Evolutionary conservation across 179 eudicot genomes (phyloP).

Genomic region (Nepenthes alata): DNA sequence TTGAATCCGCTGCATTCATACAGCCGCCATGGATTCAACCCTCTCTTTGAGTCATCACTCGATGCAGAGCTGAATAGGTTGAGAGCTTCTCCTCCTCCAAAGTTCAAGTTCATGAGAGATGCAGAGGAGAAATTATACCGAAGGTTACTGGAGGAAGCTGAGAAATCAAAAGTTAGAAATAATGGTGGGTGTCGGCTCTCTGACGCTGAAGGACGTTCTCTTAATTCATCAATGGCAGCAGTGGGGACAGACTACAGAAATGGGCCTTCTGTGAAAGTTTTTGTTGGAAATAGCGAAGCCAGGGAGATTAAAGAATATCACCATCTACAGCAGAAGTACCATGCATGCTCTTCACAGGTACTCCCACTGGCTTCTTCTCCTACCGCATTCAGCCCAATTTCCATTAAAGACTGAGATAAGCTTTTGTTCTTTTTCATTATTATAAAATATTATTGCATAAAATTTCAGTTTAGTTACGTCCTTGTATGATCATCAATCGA

Average conservation of each 20-base stretch:
- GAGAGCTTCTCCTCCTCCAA: conserved; percentile 82
- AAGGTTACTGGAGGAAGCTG: conserved; percentile 55
- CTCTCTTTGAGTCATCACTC: conserved; percentile 53
- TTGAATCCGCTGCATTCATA: conserved; percentile 14
- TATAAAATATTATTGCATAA: too few species aligned
- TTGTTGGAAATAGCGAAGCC: conserved; percentile 25
- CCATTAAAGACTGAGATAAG: not conserved
- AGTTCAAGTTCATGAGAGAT: conserved; percentile 85
- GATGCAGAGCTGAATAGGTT: conserved; percentile 49
- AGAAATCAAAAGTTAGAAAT: conserved; percentile 20
- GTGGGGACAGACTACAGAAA: conserved; percentile 12
- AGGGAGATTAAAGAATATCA: conserved; percentile 6
- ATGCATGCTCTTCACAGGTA: conserved; percentile 44
- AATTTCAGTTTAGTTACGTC: too few species aligned
- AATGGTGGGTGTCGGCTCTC: conserved; percentile 10
- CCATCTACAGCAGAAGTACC: conserved; percentile 9
- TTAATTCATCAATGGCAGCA: not conserved
- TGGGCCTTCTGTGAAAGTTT: conserved; percentile 16
- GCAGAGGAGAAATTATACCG: conserved; percentile 80
- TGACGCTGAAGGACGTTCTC: not conserved
- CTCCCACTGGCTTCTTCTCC: conserved; percentile 46
- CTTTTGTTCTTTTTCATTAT: not conserved
- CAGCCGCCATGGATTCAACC: conserved; percentile 33
- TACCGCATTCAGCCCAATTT: not conserved
- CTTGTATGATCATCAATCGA: too few species aligned